These are phyloP conservation scores for Cladophialophora exuberans DNA, from an alignment of 2,329 filamentous ascomycete genomes.

Conservation along the genomic window DNA sequence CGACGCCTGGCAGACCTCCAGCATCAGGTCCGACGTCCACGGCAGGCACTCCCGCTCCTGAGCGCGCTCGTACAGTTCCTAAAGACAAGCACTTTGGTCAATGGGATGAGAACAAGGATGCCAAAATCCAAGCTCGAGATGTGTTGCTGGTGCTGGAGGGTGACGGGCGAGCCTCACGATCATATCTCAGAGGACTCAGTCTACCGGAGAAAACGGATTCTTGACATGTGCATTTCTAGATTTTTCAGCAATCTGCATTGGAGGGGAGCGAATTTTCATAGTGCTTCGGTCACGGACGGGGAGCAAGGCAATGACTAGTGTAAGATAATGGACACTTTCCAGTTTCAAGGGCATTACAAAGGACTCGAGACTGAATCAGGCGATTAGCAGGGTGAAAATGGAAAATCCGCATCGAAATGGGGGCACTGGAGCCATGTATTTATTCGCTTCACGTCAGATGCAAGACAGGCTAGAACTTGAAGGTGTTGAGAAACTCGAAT, in stretches of 20 bases:
- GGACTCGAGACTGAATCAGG: background rate
- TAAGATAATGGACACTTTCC: constrained; percentile 23
- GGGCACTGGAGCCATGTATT: too few species aligned
- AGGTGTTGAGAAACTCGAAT: too few species aligned
- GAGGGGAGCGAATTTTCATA: background rate
- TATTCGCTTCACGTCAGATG: constrained; percentile 12
- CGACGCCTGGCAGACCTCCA: constrained; percentile 21
- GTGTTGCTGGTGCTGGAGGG: constrained; percentile 77
- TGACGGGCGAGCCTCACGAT: constrained; percentile 61
- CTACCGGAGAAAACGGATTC: constrained; percentile 22
- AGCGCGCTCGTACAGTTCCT: constrained; percentile 32
- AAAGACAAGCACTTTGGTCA: constrained; percentile 67
- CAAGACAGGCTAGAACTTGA: too few species aligned
- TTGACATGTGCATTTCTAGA: constrained; percentile 29
- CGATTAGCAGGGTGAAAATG: too few species aligned
- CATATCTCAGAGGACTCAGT: constrained; percentile 48
- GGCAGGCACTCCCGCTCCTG: constrained; percentile 24
- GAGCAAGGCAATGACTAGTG: constrained; percentile 11
- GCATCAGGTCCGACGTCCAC: constrained; percentile 21
- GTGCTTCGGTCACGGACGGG: background rate
- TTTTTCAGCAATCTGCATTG: constrained; percentile 8
- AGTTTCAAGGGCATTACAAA: background rate
- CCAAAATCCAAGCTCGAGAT: constrained; percentile 81
- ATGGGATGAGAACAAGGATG: constrained; percentile 77
- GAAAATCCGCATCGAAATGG: too few species aligned